A percentile compares a stretch with the other conserved stretches of the same genome.
Evolutionary conservation across 2,329 filamentous ascomycete species (phyloP).

Genomic region (Colletotrichum musicola): DNA sequence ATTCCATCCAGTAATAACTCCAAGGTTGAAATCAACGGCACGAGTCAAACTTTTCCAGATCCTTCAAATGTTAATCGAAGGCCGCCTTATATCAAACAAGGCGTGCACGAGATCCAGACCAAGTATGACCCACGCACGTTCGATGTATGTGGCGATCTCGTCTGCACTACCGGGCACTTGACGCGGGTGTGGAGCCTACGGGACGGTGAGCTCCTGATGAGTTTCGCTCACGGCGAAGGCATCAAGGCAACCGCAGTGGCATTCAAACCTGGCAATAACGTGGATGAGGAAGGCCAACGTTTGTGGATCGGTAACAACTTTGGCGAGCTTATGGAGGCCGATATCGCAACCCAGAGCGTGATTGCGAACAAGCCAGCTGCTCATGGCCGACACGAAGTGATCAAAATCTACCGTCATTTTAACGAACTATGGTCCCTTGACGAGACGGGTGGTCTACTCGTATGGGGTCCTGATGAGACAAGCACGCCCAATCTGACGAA

Average conservation of each 20-base stretch:
- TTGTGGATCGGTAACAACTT: constrained; percentile 92
- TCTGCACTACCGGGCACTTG: constrained; percentile 87
- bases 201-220: constrained; percentile 86
- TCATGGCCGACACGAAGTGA: constrained; percentile 83
- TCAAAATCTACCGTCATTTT: constrained; percentile 86
- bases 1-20: constrained; percentile 46
- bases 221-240: constrained; percentile 85
- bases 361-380: constrained; percentile 76
- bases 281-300: constrained; percentile 83
- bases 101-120: constrained; percentile 81
- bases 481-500: constrained; percentile 81
- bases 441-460: constrained; percentile 85
- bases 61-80: constrained; percentile 86
- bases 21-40: constrained; percentile 61
- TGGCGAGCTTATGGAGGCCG: constrained; percentile 91
- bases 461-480: constrained; percentile 84
- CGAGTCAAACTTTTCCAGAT: constrained; percentile 75
- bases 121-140: constrained; percentile 90
- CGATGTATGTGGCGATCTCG: constrained; percentile 87
- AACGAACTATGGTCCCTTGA: constrained; percentile 96
- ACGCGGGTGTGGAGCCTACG: constrained; percentile 90
- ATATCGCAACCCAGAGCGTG: constrained; percentile 80
- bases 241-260: constrained; percentile 83
- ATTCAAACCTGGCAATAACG: constrained; percentile 85
- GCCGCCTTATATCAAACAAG: constrained; percentile 79